Base-by-base conservation (phyloP, 495 filamentous ascomycete genomes). In the Lindgomyces ingoldianus region DNA sequence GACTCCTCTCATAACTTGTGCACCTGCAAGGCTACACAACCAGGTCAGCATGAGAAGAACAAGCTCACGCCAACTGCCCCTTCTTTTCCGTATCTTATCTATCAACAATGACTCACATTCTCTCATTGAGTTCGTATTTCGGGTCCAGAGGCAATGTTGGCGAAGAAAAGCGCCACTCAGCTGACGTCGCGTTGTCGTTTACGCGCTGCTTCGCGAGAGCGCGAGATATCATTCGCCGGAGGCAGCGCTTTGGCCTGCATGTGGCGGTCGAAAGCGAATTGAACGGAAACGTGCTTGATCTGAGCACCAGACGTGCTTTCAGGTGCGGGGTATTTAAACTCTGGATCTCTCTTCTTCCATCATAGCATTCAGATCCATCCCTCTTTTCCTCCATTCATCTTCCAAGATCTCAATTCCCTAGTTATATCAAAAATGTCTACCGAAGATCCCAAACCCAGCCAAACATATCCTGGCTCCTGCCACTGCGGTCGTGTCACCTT, bases 401-500 rank as follows among this genome's bases (percentile, higher is more conserved):
- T 39, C 6, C 33, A 39, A 39, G 33, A 39, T 6, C 14, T 39
- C 33, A 6, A 14, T 39, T 39, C 30, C 19, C 4, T 14, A 47
- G 36, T 46, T 2, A 26, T 26, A 12, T 11, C 9, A 19, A 44
- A 26, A 18, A 19, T 46, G 6, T 16, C 48, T 36, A 11, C 55
- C 47, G 26, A 29, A 30, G 19, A 39, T n/a, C 42, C 64, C 29
- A 50, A 25, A 44, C 36, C 52, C 24, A 64, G 60, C 45, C 42
- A 62, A 29, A 64, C 66, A 4, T 76, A 78, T 68, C 45, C 57
- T 21, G 75, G 74, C 30, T 63, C 61, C 55, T 79, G 76, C 64
- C 75, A 79, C 63, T 79, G 77, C 60, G 74, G 72, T 47, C 50
- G 67, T 46, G 62, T 71, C 25, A 69, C 63, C 36, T 79, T 70